Base-by-base conservation (phyloP, 2,329 filamentous ascomycete species). In the Samsoniella hepiali region DNA sequence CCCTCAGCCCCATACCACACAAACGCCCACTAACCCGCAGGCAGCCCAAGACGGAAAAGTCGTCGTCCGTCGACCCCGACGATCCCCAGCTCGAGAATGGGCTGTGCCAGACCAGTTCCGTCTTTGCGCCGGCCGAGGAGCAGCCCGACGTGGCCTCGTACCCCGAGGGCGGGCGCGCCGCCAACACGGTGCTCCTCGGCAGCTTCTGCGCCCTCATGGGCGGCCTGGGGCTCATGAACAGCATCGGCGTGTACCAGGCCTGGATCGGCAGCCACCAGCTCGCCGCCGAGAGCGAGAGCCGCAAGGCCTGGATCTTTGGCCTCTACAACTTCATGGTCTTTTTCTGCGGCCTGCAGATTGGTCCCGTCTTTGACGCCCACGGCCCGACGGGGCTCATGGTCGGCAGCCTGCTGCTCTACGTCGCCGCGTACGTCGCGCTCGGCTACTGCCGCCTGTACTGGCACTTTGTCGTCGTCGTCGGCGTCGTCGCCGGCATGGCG, bases 291-390 rank as follows among this genome's bases (percentile, higher is more conserved):
- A 81, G 75, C 58, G 81, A 84, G 44, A 82, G 84, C 44, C 80
- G 78, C 17, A 83, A 88, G 42, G 87, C 86, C 1, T 91, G 88
- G 88, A 89, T 91, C 65, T 89, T 90, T 67, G 83, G 85, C 66
- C 76, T 91, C 61, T 90, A 88, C 68, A 79, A 85, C 44, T 90
- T 90, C 71, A 75, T 91, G 42, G 81, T 85, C 34, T 89, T 91
- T 72, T 87, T 90, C 71, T 84, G 87, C 54, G 88, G 88, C 13
- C 79, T 91, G 2, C 86, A 89, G 68, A 83, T 90, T 49, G 88
- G 88, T 0, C 88, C 88, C 0, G 75, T 90, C 32, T 91, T 91
- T 67, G 89, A 91, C 70, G 80, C 83, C 45, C 81, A 85, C 66
- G 89, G 88, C 0, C 88, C 89, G 0, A 77, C 81, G 38, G 73